These are phyloP conservation scores for Chaetomiaceae sp. DNA, from an alignment of 2,329 filamentous ascomycete genomes.

Conservation along the genomic window DNA sequence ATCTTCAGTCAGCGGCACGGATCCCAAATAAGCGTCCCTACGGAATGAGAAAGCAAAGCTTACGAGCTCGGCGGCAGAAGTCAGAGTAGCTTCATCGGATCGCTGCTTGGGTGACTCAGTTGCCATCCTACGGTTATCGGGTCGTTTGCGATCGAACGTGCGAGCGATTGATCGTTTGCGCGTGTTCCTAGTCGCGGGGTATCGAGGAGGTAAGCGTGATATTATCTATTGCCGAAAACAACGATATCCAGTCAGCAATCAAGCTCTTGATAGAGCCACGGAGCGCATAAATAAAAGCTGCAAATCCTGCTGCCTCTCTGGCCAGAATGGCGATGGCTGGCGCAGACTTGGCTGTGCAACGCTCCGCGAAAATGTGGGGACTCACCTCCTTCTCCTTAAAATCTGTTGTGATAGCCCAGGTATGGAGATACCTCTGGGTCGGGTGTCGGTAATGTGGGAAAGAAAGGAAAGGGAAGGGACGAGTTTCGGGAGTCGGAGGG, in stretches of 20 bases:
- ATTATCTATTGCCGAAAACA: constrained; percentile 5
- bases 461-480: constrained; percentile 7
- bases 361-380: constrained; percentile 4
- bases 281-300: background rate
- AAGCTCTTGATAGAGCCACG: background rate
- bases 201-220: constrained; percentile 6
- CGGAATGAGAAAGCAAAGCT: constrained; percentile 28
- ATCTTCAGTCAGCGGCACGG: constrained; percentile 28
- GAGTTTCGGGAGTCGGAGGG: constrained; percentile 10
- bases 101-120: constrained; percentile 54
- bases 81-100: constrained; percentile 51
- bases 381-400: constrained; percentile 9
- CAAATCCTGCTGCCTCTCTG: background rate
- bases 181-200: constrained; percentile 20
- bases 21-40: constrained; percentile 6
- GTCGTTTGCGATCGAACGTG: constrained; percentile 17
- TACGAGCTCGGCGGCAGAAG: constrained; percentile 44
- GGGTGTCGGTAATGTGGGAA: background rate
- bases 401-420: constrained; percentile 7
- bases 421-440: constrained; percentile 1
- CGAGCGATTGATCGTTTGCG: constrained; percentile 17
- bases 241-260: constrained; percentile 8
- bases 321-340: constrained; percentile 14
- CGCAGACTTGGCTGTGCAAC: constrained; percentile 13
- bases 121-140: constrained; percentile 55